A percentile compares a stretch with the other conserved stretches of the same genome.
Evolutionary conservation across 2,329 filamentous ascomycete genomes (phyloP).

Genomic region (Hirsutella rhossiliensis): DNA sequence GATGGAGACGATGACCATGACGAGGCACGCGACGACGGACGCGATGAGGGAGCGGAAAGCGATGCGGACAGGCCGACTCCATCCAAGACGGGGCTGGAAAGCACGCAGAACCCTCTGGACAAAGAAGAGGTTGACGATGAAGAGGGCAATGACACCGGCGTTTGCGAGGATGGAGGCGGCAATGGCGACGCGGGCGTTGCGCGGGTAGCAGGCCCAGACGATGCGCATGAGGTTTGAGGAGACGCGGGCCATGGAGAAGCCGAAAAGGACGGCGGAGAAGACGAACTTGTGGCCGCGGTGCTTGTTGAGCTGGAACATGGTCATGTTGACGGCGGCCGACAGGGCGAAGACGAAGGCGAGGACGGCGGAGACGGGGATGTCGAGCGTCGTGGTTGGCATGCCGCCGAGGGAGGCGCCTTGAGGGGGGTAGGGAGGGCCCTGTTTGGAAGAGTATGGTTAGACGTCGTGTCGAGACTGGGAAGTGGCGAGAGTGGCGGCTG

Average conservation of each 20-base stretch:
- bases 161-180: slow-evolving; percentile 59
- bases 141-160: slow-evolving; percentile 63
- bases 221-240: slow-evolving; percentile 39
- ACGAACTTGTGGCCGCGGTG: slow-evolving; percentile 44
- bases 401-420: slow-evolving; percentile 41
- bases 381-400: slow-evolving; percentile 40
- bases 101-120: slow-evolving; percentile 64
- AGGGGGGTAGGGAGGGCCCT: slow-evolving; percentile 26
- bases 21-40: slow-evolving; percentile 44
- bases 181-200: slow-evolving; percentile 31
- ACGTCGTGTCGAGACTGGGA: slow-evolving; percentile 6
- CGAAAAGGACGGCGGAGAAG: slow-evolving; percentile 44
- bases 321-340: slow-evolving; percentile 45
- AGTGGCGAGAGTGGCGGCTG: not conserved
- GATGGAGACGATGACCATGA: slow-evolving; percentile 53
- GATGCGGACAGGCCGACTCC: slow-evolving; percentile 41
- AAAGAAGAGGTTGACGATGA: slow-evolving; percentile 68
- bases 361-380: slow-evolving; percentile 52
- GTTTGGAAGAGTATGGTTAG: slow-evolving; percentile 3
- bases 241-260: slow-evolving; percentile 44
- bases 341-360: slow-evolving; percentile 46
- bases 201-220: slow-evolving; percentile 34
- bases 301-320: slow-evolving; percentile 39
- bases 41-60: slow-evolving; percentile 47
- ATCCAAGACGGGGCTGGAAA: slow-evolving; percentile 58